Evolutionary conservation across 345 rosid species (phyloP).

Genomic region (Durio zibethinus): DNA sequence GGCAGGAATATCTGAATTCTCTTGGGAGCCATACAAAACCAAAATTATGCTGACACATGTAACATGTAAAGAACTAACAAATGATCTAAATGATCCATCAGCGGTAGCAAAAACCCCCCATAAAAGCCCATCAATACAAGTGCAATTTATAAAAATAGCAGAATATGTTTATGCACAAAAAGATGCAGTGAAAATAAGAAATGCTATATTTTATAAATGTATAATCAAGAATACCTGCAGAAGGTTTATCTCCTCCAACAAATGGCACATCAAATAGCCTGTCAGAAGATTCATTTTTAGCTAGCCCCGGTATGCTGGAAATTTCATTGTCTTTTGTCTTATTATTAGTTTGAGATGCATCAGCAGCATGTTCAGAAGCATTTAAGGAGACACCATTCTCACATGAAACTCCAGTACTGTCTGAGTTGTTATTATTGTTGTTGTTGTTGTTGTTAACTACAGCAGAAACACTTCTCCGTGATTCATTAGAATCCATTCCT

Average conservation of each 20-base stretch:
- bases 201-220: background rate
- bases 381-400: slow-evolving; percentile 48
- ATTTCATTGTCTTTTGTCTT: slow-evolving; percentile 57
- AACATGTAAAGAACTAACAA: background rate
- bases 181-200: background rate
- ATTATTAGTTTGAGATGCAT: slow-evolving; percentile 42
- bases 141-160: background rate
- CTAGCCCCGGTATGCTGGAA: slow-evolving; percentile 38
- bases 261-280: slow-evolving; percentile 77
- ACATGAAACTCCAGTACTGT: slow-evolving; percentile 58
- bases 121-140: background rate
- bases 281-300: slow-evolving; percentile 52
- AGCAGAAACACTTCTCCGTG: slow-evolving; percentile 45
- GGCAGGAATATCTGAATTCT: background rate
- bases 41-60: background rate
- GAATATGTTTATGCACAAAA: background rate
- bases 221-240: slow-evolving; percentile 52
- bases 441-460: slow-evolving; percentile 38
- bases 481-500: slow-evolving; percentile 52
- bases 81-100: background rate
- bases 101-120: background rate
- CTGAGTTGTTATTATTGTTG: slow-evolving; percentile 51
- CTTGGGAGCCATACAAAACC: background rate
- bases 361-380: slow-evolving; percentile 42
- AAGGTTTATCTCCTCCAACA: slow-evolving; percentile 55